Percentiles rank a stretch among this genome's conserved stretches.
phyloP scores from a whole-genome alignment of 2,329 filamentous ascomycete genomes.

The Incumbomyces delicatus region DNA sequence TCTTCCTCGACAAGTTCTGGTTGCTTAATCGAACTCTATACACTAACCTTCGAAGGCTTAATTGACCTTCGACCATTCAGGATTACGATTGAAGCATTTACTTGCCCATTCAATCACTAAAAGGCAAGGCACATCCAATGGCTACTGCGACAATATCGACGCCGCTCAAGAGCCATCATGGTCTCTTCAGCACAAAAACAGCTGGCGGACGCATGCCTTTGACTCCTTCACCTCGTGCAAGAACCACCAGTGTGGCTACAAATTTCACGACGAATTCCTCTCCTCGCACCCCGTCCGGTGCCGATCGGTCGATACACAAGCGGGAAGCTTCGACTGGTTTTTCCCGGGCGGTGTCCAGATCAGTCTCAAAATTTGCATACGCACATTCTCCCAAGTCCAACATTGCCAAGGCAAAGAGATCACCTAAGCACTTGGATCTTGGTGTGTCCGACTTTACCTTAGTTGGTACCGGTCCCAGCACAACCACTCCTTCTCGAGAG shows the following conservation, averaged over 20 bases:
- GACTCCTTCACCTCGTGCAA: slow-evolving; percentile 74
- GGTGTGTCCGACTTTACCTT: slow-evolving; percentile 88
- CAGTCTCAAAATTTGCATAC: slow-evolving; percentile 53
- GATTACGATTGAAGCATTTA: slow-evolving; percentile 38
- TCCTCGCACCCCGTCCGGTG: slow-evolving; percentile 64
- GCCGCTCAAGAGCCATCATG: slow-evolving; percentile 87
- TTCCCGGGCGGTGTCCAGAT: slow-evolving; percentile 49
- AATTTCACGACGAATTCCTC: slow-evolving; percentile 50
- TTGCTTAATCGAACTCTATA: slow-evolving; percentile 26
- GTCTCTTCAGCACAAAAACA: slow-evolving; percentile 82
- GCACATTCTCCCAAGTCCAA: slow-evolving; percentile 94
- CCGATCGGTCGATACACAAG: slow-evolving; percentile 63
- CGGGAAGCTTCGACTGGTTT: slow-evolving; percentile 73
- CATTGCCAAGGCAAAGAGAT: slow-evolving; percentile 65
- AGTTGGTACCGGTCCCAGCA: slow-evolving; percentile 59
- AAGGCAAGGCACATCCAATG: slow-evolving; percentile 46
- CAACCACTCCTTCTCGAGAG: slow-evolving; percentile 49
- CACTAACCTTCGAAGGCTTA: slow-evolving; percentile 25
- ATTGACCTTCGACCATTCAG: slow-evolving; percentile 21
- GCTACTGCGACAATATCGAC: slow-evolving; percentile 75
- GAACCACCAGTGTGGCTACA: slow-evolving; percentile 39
- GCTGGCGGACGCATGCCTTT: slow-evolving; percentile 91
- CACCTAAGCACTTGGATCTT: slow-evolving; percentile 78
- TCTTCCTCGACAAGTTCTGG: slow-evolving; percentile 23
- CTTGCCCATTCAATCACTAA: slow-evolving; percentile 37